A percentile compares a stretch with the other conserved stretches of the same genome.
phyloP scores from a whole-genome alignment of 2,329 filamentous ascomycete genomes.

The Davidsoniella eucalypti region DNA sequence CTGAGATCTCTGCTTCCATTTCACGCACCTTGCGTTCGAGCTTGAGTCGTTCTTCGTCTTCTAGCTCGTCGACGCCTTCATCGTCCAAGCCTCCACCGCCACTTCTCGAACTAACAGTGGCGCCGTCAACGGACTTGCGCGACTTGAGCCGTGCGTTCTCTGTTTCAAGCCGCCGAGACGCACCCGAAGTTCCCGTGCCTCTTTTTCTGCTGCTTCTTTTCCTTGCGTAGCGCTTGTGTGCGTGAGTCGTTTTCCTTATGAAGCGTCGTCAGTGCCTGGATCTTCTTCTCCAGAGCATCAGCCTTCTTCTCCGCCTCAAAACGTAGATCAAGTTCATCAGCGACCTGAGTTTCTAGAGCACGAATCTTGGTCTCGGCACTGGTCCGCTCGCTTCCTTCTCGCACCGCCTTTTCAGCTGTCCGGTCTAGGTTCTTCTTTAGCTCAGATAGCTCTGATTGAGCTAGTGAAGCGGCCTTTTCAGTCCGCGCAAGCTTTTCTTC shows the following conservation, averaged over 20 bases:
- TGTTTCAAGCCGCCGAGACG: conserved; percentile 52
- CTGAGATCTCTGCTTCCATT: conserved; percentile 72
- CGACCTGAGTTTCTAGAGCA: conserved; percentile 39
- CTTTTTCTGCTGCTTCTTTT: conserved; percentile 36
- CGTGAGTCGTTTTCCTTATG: conserved; percentile 70
- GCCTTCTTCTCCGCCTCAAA: conserved; percentile 30
- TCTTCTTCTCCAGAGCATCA: conserved; percentile 47
- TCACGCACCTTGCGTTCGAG: conserved; percentile 63
- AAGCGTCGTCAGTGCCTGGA: conserved; percentile 63
- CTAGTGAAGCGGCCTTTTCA: conserved; percentile 38
- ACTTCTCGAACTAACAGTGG: neutral
- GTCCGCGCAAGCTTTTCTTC: conserved; percentile 46
- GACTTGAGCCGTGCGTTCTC: conserved; percentile 49
- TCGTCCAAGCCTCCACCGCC: conserved; percentile 47
- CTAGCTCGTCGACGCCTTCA: conserved; percentile 63
- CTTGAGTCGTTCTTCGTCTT: conserved; percentile 62
- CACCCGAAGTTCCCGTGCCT: conserved; percentile 43
- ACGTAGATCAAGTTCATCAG: conserved; percentile 30
- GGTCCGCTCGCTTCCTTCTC: conserved; percentile 51
- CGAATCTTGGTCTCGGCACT: conserved; percentile 52
- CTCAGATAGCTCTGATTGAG: conserved; percentile 40
- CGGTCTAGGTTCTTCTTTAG: conserved; percentile 51
- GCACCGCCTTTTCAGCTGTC: conserved; percentile 46
- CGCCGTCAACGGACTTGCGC: conserved; percentile 35
- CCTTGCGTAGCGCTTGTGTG: conserved; percentile 46